phyloP scores from a whole-genome alignment of 2,329 filamentous ascomycete species.

The Aspergillus puulaauensis region DNA sequence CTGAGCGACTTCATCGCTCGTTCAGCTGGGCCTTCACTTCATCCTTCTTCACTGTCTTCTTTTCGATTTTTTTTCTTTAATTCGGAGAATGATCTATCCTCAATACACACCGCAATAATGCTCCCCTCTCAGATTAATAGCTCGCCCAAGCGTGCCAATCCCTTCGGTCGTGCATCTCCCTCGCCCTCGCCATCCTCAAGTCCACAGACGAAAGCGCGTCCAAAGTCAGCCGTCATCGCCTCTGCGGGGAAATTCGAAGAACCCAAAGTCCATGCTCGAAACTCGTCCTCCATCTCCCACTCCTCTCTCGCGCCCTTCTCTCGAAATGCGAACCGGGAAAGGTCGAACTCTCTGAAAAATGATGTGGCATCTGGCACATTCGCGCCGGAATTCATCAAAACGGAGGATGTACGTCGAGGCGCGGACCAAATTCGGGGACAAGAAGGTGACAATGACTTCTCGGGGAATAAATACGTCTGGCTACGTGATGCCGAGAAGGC shows the following conservation, averaged over 20 bases:
- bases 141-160: constrained; percentile 75
- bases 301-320: constrained; percentile 46
- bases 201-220: constrained; percentile 52
- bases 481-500: constrained; percentile 81
- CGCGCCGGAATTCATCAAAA: constrained; percentile 92
- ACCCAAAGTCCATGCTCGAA: constrained; percentile 61
- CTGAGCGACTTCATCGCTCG: constrained; percentile 12
- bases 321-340: constrained; percentile 42
- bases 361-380: constrained; percentile 75
- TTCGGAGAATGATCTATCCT: constrained; percentile 32
- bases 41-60: not conserved
- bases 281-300: constrained; percentile 65
- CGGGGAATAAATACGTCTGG: constrained; percentile 98
- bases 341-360: constrained; percentile 65
- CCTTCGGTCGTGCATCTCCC: constrained; percentile 63
- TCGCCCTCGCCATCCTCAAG: constrained; percentile 66
- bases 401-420: constrained; percentile 68
- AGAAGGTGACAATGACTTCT: constrained; percentile 98
- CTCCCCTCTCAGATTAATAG: constrained; percentile 59
- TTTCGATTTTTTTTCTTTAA: constrained; percentile 17
- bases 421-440: constrained; percentile 65
- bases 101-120: constrained; percentile 39
- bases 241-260: constrained; percentile 50
- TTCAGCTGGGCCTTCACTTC: constrained; percentile 8
- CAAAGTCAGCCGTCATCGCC: constrained; percentile 73